Evolutionary conservation across 1,284 basidiomycete genomes (phyloP).

Genomic region (Fistulinella cinereoalba): DNA sequence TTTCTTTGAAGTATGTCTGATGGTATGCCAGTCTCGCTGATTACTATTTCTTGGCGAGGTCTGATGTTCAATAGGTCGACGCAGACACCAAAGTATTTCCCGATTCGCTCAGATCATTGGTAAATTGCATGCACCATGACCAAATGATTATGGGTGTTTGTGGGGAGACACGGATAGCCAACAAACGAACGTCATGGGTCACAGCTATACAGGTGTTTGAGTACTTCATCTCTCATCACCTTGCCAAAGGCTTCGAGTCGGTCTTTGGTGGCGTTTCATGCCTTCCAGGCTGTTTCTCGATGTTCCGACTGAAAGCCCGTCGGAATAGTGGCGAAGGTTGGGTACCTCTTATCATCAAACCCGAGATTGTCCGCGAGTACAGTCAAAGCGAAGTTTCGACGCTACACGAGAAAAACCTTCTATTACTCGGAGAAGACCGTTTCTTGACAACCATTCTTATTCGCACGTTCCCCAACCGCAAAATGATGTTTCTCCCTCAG

Average conservation of each 20-base stretch:
- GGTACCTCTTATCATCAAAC: constrained; percentile 96
- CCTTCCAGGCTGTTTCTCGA: constrained; percentile 98
- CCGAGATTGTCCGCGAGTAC: constrained; percentile 97
- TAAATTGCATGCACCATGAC: constrained; percentile 98
- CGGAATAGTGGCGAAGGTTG: constrained; percentile 89
- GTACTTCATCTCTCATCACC: constrained; percentile 99
- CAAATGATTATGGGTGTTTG: constrained; percentile 99
- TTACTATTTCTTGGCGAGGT: neutral
- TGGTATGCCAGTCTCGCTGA: constrained; percentile 59
- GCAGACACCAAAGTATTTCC: constrained; percentile 95
- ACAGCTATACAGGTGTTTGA: constrained; percentile 98
- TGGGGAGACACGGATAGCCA: constrained; percentile 97
- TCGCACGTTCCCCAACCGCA: constrained; percentile 95
- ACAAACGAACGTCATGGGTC: constrained; percentile 98
- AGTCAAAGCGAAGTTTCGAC: constrained; percentile 92
- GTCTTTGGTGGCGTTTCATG: constrained; percentile 99
- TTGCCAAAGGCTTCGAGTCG: constrained; percentile 97
- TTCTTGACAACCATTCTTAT: constrained; percentile 95
- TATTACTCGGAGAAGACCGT: constrained; percentile 97
- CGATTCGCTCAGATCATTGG: constrained; percentile 81
- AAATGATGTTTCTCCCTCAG: constrained; percentile 99
- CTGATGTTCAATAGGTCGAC: constrained; percentile 70
- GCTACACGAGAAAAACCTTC: constrained; percentile 96
- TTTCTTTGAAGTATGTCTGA: constrained; percentile 95
- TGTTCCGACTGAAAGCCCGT: constrained; percentile 97